phyloP scores from a whole-genome alignment of 208 protist species.

The Leptomonas pyrrhocoris region DNA sequence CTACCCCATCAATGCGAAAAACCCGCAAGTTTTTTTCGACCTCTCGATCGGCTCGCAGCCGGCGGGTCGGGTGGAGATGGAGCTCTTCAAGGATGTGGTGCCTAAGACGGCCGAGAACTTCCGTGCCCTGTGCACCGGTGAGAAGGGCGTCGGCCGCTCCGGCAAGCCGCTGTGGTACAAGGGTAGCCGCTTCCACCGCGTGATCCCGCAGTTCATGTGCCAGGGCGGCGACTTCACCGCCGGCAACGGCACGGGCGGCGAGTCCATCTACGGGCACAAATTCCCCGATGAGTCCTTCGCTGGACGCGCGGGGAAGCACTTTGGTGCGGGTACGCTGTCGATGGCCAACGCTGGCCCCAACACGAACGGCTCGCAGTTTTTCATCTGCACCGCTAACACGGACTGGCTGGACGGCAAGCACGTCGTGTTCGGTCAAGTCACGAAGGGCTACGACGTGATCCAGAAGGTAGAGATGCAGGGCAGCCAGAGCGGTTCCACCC shows the following conservation, averaged over 20 bases:
- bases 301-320: constrained; percentile 73
- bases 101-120: constrained; percentile 97
- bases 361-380: constrained; percentile 94
- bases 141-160: constrained; percentile 82
- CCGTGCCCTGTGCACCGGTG: constrained; percentile 91
- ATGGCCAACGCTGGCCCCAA: constrained; percentile 95
- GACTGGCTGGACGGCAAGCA: constrained; percentile 93
- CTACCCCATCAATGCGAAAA: constrained; percentile 79
- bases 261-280: constrained; percentile 93
- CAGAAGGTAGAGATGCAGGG: constrained; percentile 75
- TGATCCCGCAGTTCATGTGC: constrained; percentile 94
- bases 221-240: constrained; percentile 97
- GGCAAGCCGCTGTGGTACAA: constrained; percentile 96
- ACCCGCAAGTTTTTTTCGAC: constrained; percentile 93
- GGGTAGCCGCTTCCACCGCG: constrained; percentile 94
- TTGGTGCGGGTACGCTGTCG: constrained; percentile 78
- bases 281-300: constrained; percentile 95
- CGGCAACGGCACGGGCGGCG: constrained; percentile 91
- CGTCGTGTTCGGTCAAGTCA: constrained; percentile 95
- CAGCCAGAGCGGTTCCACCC: constrained; percentile 71
- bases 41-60: constrained; percentile 87
- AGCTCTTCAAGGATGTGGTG: constrained; percentile 90
- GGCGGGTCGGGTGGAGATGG: constrained; percentile 91
- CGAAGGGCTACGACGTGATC: constrained; percentile 87
- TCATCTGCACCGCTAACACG: constrained; percentile 86